Evolutionary conservation across 192 early-diverging fungal genomes (phyloP), one percentile per base, ranked within the genome.

Genomic region (Coemansia sp.): DNA sequence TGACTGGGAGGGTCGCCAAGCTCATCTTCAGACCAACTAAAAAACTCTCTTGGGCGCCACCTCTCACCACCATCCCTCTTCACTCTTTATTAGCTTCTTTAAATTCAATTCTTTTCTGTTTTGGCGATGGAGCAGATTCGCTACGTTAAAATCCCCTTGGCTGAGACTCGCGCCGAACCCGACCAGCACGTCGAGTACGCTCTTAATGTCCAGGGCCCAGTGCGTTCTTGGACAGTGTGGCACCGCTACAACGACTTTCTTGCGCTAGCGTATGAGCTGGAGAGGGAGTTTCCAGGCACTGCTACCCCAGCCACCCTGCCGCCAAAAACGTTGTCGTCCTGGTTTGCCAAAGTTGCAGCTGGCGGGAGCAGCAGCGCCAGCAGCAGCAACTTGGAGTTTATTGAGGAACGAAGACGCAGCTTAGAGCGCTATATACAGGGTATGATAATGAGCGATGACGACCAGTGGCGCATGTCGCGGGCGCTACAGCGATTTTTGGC

Each of bases 171-270:
- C 17, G 69, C 69, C 22, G 66, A 78, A 29, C 76, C 80, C 2
- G 74, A 76, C 67, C 58, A 64, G 3, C 90, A 91, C 72, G 86
- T 84, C 9, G 87, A 83, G 15, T 96, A 91, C 63, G 83, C 84
- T 34, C 67, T 96, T 33, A 77, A 87, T 36, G 81, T 96, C 11
- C 84, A 87, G 54, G 90, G 87, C 0, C 86, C 91, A 0, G 87
- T 91, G 22, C 83, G 89, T 11, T 86, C 90, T 10, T 96, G 94
- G 94, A 84, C 81, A 0, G 86, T 94, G n/a, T 92, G 88, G 88
- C 91, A 90, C 61, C 86, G 88, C 8, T 90, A 91, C 68, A 87
- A 83, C 41, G 93, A 94, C 59, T 97, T 97, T 70, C 83, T 87
- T 36, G 68, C 82, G 26, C 87, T 97, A 0, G 68, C 90, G 42